Conservation (phyloP, 495 filamentous ascomycete species). For the Penicillium goetzii region DNA sequence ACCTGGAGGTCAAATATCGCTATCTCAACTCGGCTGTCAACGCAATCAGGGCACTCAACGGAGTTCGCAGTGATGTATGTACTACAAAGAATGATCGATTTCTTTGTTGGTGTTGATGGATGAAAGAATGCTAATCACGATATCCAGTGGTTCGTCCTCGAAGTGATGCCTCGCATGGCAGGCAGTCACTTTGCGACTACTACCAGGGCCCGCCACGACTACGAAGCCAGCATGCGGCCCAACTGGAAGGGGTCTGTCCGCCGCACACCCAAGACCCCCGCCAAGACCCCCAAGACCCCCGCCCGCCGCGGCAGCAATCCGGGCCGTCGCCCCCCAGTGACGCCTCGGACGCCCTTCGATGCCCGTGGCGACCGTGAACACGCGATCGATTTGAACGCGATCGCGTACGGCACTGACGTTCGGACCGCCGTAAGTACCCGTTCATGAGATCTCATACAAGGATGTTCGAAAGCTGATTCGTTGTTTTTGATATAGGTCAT, state of each 20-base stretch:
- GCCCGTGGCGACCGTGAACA: background rate
- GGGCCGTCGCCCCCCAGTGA: background rate
- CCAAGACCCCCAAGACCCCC: background rate
- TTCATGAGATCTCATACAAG: background rate
- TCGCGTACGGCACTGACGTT: slow-evolving; percentile 49
- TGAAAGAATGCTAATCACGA: background rate
- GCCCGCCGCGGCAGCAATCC: background rate
- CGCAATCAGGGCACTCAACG: slow-evolving; percentile 18
- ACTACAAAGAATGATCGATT: background rate
- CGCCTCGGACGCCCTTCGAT: background rate
- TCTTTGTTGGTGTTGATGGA: background rate
- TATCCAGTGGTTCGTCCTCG: slow-evolving; percentile 34
- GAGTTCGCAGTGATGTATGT: slow-evolving; percentile 13
- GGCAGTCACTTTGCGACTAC: slow-evolving; percentile 8
- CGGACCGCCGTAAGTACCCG: slow-evolving; percentile 68
- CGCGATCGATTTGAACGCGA: background rate
- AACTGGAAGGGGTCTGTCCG: background rate
- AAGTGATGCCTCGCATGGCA: slow-evolving; percentile 27
- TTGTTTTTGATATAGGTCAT: slow-evolving; percentile 66
- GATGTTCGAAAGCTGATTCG: slow-evolving; percentile 22
- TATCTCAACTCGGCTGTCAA: slow-evolving; percentile 10
- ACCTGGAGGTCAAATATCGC: slow-evolving; percentile 14
- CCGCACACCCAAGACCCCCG: background rate
- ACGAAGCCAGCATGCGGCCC: background rate
- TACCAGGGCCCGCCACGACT: background rate